Percentiles rank a stretch among this genome's conserved stretches.
These are phyloP conservation scores for Wickerhamomyces queroliae DNA, from an alignment of 805 yeast species.

Conservation along the genomic window DNA sequence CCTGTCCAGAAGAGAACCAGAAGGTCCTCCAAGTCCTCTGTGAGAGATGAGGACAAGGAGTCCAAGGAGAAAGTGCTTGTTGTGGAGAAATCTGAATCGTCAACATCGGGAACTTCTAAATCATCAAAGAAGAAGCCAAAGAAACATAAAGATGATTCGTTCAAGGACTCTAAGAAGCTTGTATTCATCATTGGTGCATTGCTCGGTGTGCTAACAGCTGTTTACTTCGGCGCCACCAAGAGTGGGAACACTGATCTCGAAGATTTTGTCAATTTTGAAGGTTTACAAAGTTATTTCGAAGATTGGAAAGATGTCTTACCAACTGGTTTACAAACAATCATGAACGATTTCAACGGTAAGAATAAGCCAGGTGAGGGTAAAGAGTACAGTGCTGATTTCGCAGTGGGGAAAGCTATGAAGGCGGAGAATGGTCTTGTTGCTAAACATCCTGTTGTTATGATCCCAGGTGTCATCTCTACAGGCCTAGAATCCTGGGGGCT, in stretches of 20 bases:
- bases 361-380: constrained; percentile 16
- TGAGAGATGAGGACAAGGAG: too few relatives aligned
- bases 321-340: constrained; percentile 48
- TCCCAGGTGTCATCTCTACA: constrained; percentile 95
- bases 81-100: too few relatives aligned
- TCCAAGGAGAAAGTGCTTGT: neutral
- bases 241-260: constrained; percentile 44
- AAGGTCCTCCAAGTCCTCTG: too few relatives aligned
- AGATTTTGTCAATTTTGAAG: constrained; percentile 47
- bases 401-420: constrained; percentile 70
- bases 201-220: constrained; percentile 61
- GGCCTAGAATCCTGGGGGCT: constrained; percentile 94
- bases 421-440: constrained; percentile 44
- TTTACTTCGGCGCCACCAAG: constrained; percentile 47
- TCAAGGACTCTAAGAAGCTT: constrained; percentile 47
- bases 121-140: neutral
- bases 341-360: constrained; percentile 44
- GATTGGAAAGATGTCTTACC: constrained; percentile 80
- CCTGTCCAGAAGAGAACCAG: too few relatives aligned
- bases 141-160: constrained; percentile 5
- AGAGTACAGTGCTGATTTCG: constrained; percentile 75
- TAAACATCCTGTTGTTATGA: constrained; percentile 79
- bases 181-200: constrained; percentile 68
- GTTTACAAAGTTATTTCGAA: constrained; percentile 50
- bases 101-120: neutral